Base-by-base conservation (phyloP, 1,139 yeast genomes). In the Yamadazyma triangularis region DNA sequence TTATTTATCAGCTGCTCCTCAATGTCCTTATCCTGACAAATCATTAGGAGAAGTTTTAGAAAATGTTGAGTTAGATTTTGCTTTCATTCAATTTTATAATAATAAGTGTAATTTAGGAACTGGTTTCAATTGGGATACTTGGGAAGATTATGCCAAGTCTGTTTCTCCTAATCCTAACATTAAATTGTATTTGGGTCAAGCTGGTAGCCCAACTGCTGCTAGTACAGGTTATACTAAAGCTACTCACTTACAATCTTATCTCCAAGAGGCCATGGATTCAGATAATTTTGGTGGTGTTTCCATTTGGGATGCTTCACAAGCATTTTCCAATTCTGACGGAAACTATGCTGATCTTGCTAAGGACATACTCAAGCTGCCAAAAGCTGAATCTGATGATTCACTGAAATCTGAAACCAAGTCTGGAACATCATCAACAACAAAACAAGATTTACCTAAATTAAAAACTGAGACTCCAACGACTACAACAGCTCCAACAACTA, bases 1-100 rank as follows among this genome's bases (percentile, higher is more conserved):
- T 61, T 88, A 84, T 56, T 64, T 89, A 29, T 77, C 95, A 32
- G 96, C 96, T 40, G 95, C 97, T 41, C 97, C 97, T 16, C 97
- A 89, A 64, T 89, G 97, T 64, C 84, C 81, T 13, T 85, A 79
- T 53, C 97, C 96, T 13, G 97, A 89, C 62, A 87, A 81, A 6
- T 77, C 84, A 26, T 78, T 83, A 26, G 94, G 95, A 39, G 75
- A 77, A 33, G 60, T 83, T 23, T 58, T 89, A 45, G 63, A 64
- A 15, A 60, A 71, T 23, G 76, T 84, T 13, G 67, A 74, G 26
- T 64, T 89, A 41, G 97, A 89, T 59, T 87, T 82, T 58, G 91
- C 91, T 2, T 87, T 85, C 50, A 75, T 89, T 47, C 97, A 89
- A 65, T 89, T 89, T 64, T 89, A 89, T 72, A 89, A 89, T 71